phyloP scores from a whole-genome alignment of 345 rosid species.

The Ceriops decandra region DNA sequence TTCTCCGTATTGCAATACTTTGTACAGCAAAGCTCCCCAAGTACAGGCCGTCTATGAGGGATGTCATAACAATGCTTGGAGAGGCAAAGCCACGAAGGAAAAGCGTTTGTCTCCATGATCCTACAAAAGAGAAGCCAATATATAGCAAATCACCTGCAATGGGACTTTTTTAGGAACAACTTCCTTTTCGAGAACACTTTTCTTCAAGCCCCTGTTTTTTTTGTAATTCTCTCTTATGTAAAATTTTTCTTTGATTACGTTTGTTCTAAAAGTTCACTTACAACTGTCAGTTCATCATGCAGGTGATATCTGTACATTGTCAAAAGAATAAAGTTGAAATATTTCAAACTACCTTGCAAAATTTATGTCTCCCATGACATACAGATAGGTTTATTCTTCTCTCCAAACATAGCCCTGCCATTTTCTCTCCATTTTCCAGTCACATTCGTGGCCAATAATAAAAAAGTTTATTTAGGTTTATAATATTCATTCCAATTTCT shows the following conservation, averaged over 20 bases:
- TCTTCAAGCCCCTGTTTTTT: neutral
- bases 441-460: no score
- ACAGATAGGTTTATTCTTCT: no score
- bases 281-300: neutral
- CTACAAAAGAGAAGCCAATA: constrained; percentile 47
- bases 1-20: constrained; percentile 68
- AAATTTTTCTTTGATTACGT: constrained; percentile 13
- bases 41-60: constrained; percentile 90
- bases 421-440: no score
- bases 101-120: constrained; percentile 51
- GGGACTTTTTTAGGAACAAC: constrained; percentile 44
- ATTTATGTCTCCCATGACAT: no score
- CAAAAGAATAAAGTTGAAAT: constrained; percentile 1
- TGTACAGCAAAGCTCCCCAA: constrained; percentile 85
- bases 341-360: neutral
- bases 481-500: no score
- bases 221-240: constrained; percentile 3
- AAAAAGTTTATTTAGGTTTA: no score
- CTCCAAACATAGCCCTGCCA: no score
- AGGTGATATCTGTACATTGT: neutral
- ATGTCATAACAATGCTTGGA: constrained; percentile 75
- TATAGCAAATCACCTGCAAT: constrained; percentile 57
- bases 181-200: constrained; percentile 33
- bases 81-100: constrained; percentile 93
- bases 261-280: constrained; percentile 14